Conservation (phyloP, 2,329 filamentous ascomycete species). For the Hymenoscyphus repandus region DNA sequence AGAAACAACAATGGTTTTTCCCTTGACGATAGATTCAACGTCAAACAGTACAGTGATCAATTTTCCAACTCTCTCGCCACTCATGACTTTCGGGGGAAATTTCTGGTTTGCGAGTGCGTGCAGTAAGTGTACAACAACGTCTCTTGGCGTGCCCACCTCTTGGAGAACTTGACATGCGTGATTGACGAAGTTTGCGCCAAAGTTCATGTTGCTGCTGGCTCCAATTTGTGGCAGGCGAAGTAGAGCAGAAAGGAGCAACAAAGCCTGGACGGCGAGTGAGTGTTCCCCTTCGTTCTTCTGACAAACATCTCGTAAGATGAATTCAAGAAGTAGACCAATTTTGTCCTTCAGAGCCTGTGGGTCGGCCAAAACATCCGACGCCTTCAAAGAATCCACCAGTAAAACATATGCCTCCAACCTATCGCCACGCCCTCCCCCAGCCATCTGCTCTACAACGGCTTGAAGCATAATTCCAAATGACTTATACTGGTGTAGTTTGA, state of each 20-base stretch:
- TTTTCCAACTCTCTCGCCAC: conserved; percentile 60
- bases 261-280: conserved; percentile 65
- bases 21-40: conserved; percentile 67
- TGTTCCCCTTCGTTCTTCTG: conserved; percentile 51
- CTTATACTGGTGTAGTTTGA: conserved; percentile 33
- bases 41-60: conserved; percentile 66
- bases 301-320: conserved; percentile 76
- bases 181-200: conserved; percentile 74
- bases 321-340: conserved; percentile 71
- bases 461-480: conserved; percentile 78
- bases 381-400: conserved; percentile 68
- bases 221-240: conserved; percentile 69
- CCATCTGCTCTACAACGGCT: conserved; percentile 76
- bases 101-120: conserved; percentile 75
- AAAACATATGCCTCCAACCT: conserved; percentile 84
- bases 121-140: conserved; percentile 72
- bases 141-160: conserved; percentile 65
- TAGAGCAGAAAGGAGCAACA: conserved; percentile 73
- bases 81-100: conserved; percentile 72
- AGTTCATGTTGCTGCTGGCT: conserved; percentile 68
- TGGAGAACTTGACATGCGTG: conserved; percentile 71
- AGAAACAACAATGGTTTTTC: conserved; percentile 74
- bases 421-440: conserved; percentile 63
- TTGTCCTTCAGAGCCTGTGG: conserved; percentile 67
- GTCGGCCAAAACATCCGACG: conserved; percentile 78